Evolutionary conservation across 2,329 filamentous ascomycete genomes (phyloP), one percentile per base, ranked within the genome.

Genomic region (Beauveria bassiana): DNA sequence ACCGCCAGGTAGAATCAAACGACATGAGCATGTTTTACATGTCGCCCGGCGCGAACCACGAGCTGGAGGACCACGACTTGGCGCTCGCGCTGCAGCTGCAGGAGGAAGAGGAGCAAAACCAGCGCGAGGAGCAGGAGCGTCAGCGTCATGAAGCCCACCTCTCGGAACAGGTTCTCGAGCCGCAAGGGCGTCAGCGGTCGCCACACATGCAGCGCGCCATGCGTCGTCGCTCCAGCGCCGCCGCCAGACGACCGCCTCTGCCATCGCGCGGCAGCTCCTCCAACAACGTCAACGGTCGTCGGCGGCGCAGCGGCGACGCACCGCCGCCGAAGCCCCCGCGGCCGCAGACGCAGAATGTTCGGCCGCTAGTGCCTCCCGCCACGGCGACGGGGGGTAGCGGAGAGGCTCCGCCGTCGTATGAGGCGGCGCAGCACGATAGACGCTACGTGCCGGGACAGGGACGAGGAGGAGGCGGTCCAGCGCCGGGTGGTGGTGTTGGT

Each of bases 81-180:
- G 95, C 95, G 0, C 81, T 98, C 3, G 93, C 93, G 0, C 79
- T 99, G 7, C 95, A 98, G 70, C 82, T 97, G 1, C 93, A 98
- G 71, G 95, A 98, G 69, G 92, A 96, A 71, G 93, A 98, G 72
- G 91, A 97, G 65, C 87, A 91, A 68, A 83, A 86, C 16, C 85
- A 92, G 65, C 82, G 84, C n/a, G 81, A 85, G 55, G 81, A 86
- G 54, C 81, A 86, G 62, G 84, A 83, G 10, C 82, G 86, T 1
- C 81, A 87, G 8, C 78, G 80, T 12, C 79, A 85, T n/a, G 87
- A 92, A 71, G 86, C 85, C 60, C 77, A 85, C 62, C 78, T 90
- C 1, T 89, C 86, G 0, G 86, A 89, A 68, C 85, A 86, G 64
- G 89, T 82, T 66, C 89, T 92, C 61, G 84, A 88, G 66, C 85